These are phyloP conservation scores for Escovopsis weberi DNA, from an alignment of 2,329 filamentous ascomycete species.

Conservation along the genomic window DNA sequence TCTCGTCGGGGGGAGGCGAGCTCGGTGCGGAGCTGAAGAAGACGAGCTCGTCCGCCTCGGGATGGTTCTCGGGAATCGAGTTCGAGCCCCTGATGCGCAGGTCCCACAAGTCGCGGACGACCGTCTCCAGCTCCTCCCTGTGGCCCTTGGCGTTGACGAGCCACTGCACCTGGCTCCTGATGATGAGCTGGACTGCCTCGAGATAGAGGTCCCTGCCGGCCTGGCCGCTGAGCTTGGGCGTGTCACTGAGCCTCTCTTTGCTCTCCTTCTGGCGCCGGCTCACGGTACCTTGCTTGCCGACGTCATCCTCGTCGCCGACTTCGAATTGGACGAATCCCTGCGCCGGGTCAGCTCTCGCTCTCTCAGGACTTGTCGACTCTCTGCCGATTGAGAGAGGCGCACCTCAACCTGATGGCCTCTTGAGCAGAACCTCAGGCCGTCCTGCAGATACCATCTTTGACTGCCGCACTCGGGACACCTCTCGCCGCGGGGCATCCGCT, in stretches of 20 bases:
- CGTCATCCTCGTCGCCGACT: constrained; percentile 55
- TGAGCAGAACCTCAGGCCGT: constrained; percentile 64
- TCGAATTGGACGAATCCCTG: constrained; percentile 43
- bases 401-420: constrained; percentile 71
- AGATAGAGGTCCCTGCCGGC: constrained; percentile 66
- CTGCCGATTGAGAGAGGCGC: constrained; percentile 7
- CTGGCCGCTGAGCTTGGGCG: constrained; percentile 43
- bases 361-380: background rate
- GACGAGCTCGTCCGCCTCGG: constrained; percentile 15
- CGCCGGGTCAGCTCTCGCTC: background rate
- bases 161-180: constrained; percentile 69
- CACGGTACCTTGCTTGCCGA: constrained; percentile 42
- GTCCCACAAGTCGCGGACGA: constrained; percentile 77
- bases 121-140: constrained; percentile 57
- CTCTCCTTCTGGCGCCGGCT: constrained; percentile 43
- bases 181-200: constrained; percentile 68
- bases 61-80: constrained; percentile 15
- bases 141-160: constrained; percentile 53
- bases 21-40: constrained; percentile 26
- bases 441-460: constrained; percentile 56
- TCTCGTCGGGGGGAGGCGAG: constrained; percentile 5
- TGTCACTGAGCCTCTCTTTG: constrained; percentile 34
- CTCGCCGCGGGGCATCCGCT: constrained; percentile 37
- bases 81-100: constrained; percentile 41
- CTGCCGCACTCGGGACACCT: constrained; percentile 54